Evolutionary conservation across 805 yeast species (phyloP), one percentile per base, ranked within the genome.

Genomic region (Nematodospora valgi): DNA sequence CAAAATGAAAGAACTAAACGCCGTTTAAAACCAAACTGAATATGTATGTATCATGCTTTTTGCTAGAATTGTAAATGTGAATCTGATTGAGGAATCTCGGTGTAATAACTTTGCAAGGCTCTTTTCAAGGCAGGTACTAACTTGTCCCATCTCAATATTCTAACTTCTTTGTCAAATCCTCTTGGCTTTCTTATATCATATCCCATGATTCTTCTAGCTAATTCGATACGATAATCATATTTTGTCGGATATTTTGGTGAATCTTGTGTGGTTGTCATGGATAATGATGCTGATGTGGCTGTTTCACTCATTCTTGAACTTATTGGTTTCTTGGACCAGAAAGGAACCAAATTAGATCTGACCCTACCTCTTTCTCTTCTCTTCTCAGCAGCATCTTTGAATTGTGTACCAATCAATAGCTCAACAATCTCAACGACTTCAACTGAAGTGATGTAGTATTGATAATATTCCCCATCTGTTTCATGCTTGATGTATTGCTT

Each of bases 351-450:
- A 46, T 80, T 79, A 30, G 80, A 74, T 55, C 86, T 62, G 28
- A 80, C 74, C 38, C 86, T 60, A n/a, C 85, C 85, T 31, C 83
- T 53, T 49, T 79, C 85, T 40, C 74, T 68, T 41, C 86, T 68
- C 41, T 77, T 68, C 37, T 73, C 80, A 5, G 63, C 64, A 4
- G 75, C 66, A 37, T 72, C 72, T 35, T 56, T 58, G 22, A 54
- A 49, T 38, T 68, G 68, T 2, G 72, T 63, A 5, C 81, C 80
- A 43, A 80, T 76, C 30, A 80, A 51, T 34, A 78, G 51, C 55
- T 80, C 85, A 20, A 80, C 81, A 44, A 80, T 73, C 53, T 73
- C 78, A 43, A 80, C 72, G 14, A 80, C 83, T 49, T 80, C 86
- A 23, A 80, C 84, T 37, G 80, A 72, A 1, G 86, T 80, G 37